Percentiles rank a stretch among this genome's conserved stretches.
phyloP scores from a whole-genome alignment of 2,329 filamentous ascomycete genomes.

The Phoma herbarum region DNA sequence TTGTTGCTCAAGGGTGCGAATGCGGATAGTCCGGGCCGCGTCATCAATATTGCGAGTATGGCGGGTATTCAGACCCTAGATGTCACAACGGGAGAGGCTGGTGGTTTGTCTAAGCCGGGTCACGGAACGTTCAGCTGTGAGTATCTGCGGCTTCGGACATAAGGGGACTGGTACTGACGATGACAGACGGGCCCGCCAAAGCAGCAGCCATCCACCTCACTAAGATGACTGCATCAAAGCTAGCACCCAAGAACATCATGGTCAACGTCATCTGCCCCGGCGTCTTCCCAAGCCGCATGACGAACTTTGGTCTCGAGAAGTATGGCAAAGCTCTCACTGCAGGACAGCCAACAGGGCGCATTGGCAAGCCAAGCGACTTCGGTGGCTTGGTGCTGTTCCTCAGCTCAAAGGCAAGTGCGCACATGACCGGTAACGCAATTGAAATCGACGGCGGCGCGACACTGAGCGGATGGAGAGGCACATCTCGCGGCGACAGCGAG shows the following conservation, averaged over 20 bases:
- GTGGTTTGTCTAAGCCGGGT: constrained; percentile 62
- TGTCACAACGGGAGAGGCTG: constrained; percentile 56
- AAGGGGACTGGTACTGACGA: background rate
- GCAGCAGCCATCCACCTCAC: constrained; percentile 63
- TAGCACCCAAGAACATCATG: constrained; percentile 63
- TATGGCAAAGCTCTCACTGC: constrained; percentile 59
- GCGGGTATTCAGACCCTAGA: constrained; percentile 55
- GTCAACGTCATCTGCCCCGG: constrained; percentile 57
- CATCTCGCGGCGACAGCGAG: constrained; percentile 23
- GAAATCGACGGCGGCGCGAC: constrained; percentile 60
- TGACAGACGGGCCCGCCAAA: constrained; percentile 59
- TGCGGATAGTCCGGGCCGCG: constrained; percentile 55
- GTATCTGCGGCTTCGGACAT: background rate
- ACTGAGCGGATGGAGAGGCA: constrained; percentile 54
- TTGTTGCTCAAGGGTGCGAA: constrained; percentile 58
- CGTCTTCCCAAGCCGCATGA: constrained; percentile 64
- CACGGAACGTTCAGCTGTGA: constrained; percentile 60
- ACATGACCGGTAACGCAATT: constrained; percentile 59
- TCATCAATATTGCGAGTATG: constrained; percentile 64
- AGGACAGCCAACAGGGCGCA: constrained; percentile 57
- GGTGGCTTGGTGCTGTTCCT: constrained; percentile 58
- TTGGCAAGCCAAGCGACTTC: constrained; percentile 60
- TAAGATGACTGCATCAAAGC: constrained; percentile 60
- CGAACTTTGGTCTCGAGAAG: constrained; percentile 61
- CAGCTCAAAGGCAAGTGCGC: constrained; percentile 47